Evolutionary conservation across 805 yeast species (phyloP), one percentile per base, ranked within the genome.

Genomic region (Candida adriatica): DNA sequence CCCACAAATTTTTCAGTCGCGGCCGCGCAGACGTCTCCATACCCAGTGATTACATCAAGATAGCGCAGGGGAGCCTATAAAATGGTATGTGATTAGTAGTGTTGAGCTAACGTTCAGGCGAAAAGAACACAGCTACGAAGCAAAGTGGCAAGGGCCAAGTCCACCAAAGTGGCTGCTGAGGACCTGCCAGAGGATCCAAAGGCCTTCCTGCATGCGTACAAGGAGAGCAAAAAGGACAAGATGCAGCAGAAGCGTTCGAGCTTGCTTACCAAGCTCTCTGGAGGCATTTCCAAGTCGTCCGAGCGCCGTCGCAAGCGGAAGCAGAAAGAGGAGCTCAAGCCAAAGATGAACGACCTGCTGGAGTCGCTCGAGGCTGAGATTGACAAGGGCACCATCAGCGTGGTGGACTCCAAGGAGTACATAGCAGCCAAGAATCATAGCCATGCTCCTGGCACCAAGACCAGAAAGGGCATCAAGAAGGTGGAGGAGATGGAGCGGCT

Each of bases 271-370:
- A 61, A 53, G 32, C 61, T 67, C 37, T 45, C 52, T 37, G 59
- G 57, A 13, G 70, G 72, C 15, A 64, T 82, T 26, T 76, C 86
- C 14, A 82, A 81, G 50, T 75, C 85, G 6, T 62, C 86, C 0
- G 39, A 68, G 4, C 67, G 85, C 49, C 66, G 79, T 53, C 67
- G 85, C 42, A 77, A 78, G 45, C 73, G 83, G 42, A 71, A 67
- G 45, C 62, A 66, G 29, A 71, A 69, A 45, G 81, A 79, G 35
- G 73, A 77, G 42, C 59, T 83, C 38, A 72, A 71, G 45, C 85
- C 88, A 5, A 69, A 75, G 46, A 67, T 82, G 72, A 63, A 67
- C 32, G 92, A 82, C 42, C 55, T 82, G 27, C 58, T 76, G 33
- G 61, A 61, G 18, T 73, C 71, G 13, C 59, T 82, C 31, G 68